phyloP scores from a whole-genome alignment of 129 eudicot species.

The Gnaphalium uliginosum region DNA sequence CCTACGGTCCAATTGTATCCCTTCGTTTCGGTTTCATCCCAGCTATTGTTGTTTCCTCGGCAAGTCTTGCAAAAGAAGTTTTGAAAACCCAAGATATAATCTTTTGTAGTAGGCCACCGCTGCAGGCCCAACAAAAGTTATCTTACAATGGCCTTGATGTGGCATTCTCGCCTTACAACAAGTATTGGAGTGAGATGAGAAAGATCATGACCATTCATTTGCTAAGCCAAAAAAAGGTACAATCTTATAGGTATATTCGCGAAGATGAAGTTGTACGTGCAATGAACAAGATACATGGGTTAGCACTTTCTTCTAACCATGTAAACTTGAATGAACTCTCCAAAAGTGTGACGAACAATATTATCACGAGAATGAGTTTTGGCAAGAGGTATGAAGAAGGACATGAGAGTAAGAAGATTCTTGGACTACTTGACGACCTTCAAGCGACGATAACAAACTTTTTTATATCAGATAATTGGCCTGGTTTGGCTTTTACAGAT shows the following conservation, averaged over 20 bases:
- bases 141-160: slow-evolving; percentile 18
- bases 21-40: slow-evolving; percentile 26
- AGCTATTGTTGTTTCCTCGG: slow-evolving; percentile 21
- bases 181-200: slow-evolving; percentile 22
- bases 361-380: slow-evolving; percentile 9
- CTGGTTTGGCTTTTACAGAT: slow-evolving; percentile 11
- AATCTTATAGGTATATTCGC: slow-evolving; percentile 21
- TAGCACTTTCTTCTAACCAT: not conserved
- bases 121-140: not conserved
- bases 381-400: slow-evolving; percentile 22
- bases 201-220: slow-evolving; percentile 4
- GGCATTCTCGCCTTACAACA: slow-evolving; percentile 18
- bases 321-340: slow-evolving; percentile 21
- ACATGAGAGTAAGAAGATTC: not conserved
- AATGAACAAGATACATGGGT: slow-evolving; percentile 5
- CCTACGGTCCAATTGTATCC: slow-evolving; percentile 23
- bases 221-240: slow-evolving; percentile 12
- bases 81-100: slow-evolving; percentile 23
- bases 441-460: not conserved
- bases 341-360: not conserved
- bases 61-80: slow-evolving; percentile 17
- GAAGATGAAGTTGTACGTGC: slow-evolving; percentile 20
- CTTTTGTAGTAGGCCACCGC: slow-evolving; percentile 4
- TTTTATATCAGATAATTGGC: slow-evolving; percentile 20
- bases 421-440: slow-evolving; percentile 9